Evolutionary conservation across 495 filamentous ascomycete species (phyloP).

Genomic region (Penicillium malachiteum): DNA sequence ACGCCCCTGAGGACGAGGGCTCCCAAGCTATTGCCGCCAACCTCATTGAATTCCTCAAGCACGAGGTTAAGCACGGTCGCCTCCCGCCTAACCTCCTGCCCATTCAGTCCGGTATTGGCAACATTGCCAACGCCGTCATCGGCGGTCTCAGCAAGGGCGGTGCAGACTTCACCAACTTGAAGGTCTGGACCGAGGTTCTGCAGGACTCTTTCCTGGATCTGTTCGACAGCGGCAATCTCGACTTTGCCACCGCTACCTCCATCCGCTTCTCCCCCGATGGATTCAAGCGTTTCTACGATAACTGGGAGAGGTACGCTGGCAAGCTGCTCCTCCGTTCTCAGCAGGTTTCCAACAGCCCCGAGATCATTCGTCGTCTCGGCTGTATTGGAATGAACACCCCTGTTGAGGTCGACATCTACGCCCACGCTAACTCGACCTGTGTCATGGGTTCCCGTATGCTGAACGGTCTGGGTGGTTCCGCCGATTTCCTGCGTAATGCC

Average conservation of each 20-base stretch:
- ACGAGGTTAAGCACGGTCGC: slow-evolving; percentile 75
- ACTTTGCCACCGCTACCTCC: slow-evolving; percentile 89
- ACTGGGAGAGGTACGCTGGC: slow-evolving; percentile 75
- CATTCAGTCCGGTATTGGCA: slow-evolving; percentile 87
- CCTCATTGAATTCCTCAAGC: slow-evolving; percentile 82
- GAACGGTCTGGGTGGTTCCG: slow-evolving; percentile 85
- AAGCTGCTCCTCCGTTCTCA: slow-evolving; percentile 87
- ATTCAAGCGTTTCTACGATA: slow-evolving; percentile 88
- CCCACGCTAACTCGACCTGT: slow-evolving; percentile 88
- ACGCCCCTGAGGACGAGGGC: slow-evolving; percentile 70
- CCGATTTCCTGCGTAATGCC: slow-evolving; percentile 79
- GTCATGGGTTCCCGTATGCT: slow-evolving; percentile 91
- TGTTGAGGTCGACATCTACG: slow-evolving; percentile 92
- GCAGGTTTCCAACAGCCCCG: slow-evolving; percentile 88
- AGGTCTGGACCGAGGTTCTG: slow-evolving; percentile 92
- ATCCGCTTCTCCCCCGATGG: slow-evolving; percentile 90
- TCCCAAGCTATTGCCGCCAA: slow-evolving; percentile 74
- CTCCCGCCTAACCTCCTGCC: slow-evolving; percentile 77
- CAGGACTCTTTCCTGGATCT: slow-evolving; percentile 94
- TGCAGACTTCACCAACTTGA: slow-evolving; percentile 82
- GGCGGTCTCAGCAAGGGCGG: slow-evolving; percentile 73
- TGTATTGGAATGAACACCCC: slow-evolving; percentile 96
- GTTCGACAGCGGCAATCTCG: slow-evolving; percentile 85
- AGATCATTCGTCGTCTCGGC: slow-evolving; percentile 86
- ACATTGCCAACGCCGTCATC: slow-evolving; percentile 92